Evolutionary conservation across 768 basidiomycete species (phyloP).

Genomic region (Amanita subjunquillea): DNA sequence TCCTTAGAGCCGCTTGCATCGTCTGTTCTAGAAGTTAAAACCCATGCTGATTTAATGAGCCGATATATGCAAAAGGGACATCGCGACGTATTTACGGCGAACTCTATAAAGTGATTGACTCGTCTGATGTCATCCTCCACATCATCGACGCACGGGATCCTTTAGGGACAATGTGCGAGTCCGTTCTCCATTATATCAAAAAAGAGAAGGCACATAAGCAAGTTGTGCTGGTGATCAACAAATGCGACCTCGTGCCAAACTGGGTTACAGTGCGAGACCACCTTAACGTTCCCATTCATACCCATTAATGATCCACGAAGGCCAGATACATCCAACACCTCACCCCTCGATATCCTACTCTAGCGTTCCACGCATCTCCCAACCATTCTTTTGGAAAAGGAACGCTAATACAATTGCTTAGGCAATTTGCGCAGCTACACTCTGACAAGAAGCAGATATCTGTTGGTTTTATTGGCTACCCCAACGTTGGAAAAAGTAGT

Average conservation of each 20-base stretch:
- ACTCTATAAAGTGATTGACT: constrained; percentile 98
- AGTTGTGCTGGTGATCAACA: constrained; percentile 93
- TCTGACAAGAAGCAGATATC: constrained; percentile 99
- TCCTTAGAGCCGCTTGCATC: constrained; percentile 37
- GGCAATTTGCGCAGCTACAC: constrained; percentile 94
- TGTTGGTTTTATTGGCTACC: constrained; percentile 96
- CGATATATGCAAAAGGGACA: constrained; percentile 92
- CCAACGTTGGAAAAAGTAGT: constrained; percentile 95
- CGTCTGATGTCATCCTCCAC: constrained; percentile 93
- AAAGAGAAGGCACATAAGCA: constrained; percentile 99
- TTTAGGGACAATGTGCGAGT: constrained; percentile 89
- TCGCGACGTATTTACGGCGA: constrained; percentile 95
- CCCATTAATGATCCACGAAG: constrained; percentile 26
- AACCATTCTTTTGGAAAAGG: constrained; percentile 99
- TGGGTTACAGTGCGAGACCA: constrained; percentile 80
- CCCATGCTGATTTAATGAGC: constrained; percentile 79
- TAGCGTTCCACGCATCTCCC: constrained; percentile 97
- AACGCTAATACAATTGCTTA: constrained; percentile 90
- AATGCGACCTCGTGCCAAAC: constrained; percentile 96
- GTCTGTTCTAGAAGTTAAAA: constrained; percentile 39
- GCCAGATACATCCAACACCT: constrained; percentile 94
- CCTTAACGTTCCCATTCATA: neutral
- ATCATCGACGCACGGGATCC: constrained; percentile 95
- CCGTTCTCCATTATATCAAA: constrained; percentile 82
- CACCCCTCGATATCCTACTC: constrained; percentile 88